These are phyloP conservation scores for Penicillium crustosum DNA, from an alignment of 2,329 filamentous ascomycete genomes.

Conservation along the genomic window DNA sequence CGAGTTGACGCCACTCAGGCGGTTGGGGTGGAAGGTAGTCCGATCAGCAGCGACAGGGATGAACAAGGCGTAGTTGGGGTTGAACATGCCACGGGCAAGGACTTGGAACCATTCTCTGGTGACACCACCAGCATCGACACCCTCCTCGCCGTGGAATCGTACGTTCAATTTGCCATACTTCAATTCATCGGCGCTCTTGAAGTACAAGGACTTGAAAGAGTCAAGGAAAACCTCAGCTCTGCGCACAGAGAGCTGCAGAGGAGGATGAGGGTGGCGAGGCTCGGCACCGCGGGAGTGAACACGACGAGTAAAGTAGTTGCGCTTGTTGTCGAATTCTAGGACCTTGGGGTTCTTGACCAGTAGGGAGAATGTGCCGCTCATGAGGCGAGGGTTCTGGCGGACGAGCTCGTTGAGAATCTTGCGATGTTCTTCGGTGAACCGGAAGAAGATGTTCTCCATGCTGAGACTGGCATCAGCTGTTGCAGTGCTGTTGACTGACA, in stretches of 20 bases:
- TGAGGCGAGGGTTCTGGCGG: conserved; percentile 92
- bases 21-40: conserved; percentile 98
- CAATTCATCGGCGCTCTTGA: conserved; percentile 94
- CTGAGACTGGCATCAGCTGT: conserved; percentile 66
- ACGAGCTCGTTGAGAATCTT: conserved; percentile 98
- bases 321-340: conserved; percentile 98
- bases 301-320: conserved; percentile 95
- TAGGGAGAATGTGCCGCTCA: conserved; percentile 96
- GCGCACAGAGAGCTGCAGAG: conserved; percentile 83
- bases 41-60: conserved; percentile 94
- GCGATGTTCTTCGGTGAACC: conserved; percentile 94
- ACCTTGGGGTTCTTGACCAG: conserved; percentile 99
- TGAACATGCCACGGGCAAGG: conserved; percentile 96
- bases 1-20: conserved; percentile 86
- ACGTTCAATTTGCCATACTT: conserved; percentile 99
- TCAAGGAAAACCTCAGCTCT: conserved; percentile 97
- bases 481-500: conserved; percentile 68
- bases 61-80: conserved; percentile 95
- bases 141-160: conserved; percentile 94
- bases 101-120: conserved; percentile 99
- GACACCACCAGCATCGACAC: conserved; percentile 95
- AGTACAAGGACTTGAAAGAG: conserved; percentile 97
- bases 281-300: conserved; percentile 75
- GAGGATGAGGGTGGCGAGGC: conserved; percentile 68
- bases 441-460: conserved; percentile 92